These are phyloP conservation scores for Citrus unshiu DNA, from an alignment of 345 rosid genomes.

Conservation along the genomic window DNA sequence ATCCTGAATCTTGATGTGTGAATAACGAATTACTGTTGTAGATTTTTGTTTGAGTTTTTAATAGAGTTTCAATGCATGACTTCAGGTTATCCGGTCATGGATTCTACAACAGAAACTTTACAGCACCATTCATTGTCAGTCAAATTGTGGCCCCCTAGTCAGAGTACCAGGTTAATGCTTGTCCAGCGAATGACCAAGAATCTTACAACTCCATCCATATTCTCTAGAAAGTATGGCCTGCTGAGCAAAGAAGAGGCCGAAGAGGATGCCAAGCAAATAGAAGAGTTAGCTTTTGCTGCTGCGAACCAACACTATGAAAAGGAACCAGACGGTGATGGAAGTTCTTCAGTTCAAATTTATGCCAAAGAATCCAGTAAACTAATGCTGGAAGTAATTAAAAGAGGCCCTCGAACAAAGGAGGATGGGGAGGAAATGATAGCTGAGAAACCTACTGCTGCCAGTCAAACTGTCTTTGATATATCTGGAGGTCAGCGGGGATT, in stretches of 20 bases:
- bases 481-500: constrained; percentile 76
- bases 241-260: constrained; percentile 69
- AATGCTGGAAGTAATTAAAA: constrained; percentile 75
- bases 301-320: constrained; percentile 68
- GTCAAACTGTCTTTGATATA: constrained; percentile 54
- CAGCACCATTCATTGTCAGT: constrained; percentile 48
- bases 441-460: constrained; percentile 22
- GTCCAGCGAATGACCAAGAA: constrained; percentile 71
- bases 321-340: constrained; percentile 92
- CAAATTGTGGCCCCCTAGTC: constrained; percentile 90
- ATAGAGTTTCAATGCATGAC: constrained; percentile 4
- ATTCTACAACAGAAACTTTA: constrained; percentile 31
- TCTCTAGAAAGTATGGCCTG: constrained; percentile 75
- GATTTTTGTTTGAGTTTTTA: not conserved
- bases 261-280: constrained; percentile 67
- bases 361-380: constrained; percentile 85
- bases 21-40: not conserved
- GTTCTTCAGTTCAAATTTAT: constrained; percentile 83
- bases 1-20: not conserved
- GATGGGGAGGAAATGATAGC: constrained; percentile 26
- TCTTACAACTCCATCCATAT: constrained; percentile 67
- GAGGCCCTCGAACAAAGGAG: constrained; percentile 52
- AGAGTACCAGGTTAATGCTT: constrained; percentile 74
- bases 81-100: constrained; percentile 52
- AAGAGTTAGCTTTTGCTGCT: constrained; percentile 55